These are phyloP conservation scores for Candida glucosophila DNA, from an alignment of 1,139 yeast genomes.

Conservation along the genomic window DNA sequence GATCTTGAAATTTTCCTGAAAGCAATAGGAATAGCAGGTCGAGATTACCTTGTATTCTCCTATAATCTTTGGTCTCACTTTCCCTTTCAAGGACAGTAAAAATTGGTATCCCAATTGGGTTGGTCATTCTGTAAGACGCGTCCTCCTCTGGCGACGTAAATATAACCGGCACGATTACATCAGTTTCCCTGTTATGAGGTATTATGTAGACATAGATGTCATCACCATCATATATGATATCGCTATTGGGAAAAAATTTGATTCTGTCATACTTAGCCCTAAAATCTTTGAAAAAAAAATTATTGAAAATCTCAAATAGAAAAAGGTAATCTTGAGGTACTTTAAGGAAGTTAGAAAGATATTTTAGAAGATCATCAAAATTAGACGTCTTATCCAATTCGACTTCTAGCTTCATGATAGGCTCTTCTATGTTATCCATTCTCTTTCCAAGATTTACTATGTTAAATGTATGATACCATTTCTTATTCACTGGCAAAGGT, in stretches of 20 bases:
- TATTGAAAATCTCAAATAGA: slow-evolving; percentile 64
- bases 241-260: slow-evolving; percentile 59
- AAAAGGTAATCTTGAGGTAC: slow-evolving; percentile 39
- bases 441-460: slow-evolving; percentile 51
- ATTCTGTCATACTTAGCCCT: slow-evolving; percentile 53
- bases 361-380: slow-evolving; percentile 53
- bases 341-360: slow-evolving; percentile 45
- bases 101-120: slow-evolving; percentile 65
- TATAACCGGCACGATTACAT: slow-evolving; percentile 61
- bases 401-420: slow-evolving; percentile 46
- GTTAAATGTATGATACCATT: slow-evolving; percentile 63
- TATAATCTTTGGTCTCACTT: slow-evolving; percentile 37
- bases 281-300: slow-evolving; percentile 62
- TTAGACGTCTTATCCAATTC: slow-evolving; percentile 64
- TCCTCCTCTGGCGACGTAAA: slow-evolving; percentile 41
- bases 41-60: slow-evolving; percentile 46
- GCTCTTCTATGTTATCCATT: slow-evolving; percentile 17
- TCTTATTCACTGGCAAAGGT: slow-evolving; percentile 73
- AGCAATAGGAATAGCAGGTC: no score
- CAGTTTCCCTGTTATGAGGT: slow-evolving; percentile 32
- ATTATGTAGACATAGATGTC: slow-evolving; percentile 64
- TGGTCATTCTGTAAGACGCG: slow-evolving; percentile 26
- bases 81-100: slow-evolving; percentile 53
- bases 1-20: slow-evolving; percentile 5
- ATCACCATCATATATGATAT: slow-evolving; percentile 57